phyloP scores from a whole-genome alignment of 2,329 filamentous ascomycete species.

The Sporothrix protearum region DNA sequence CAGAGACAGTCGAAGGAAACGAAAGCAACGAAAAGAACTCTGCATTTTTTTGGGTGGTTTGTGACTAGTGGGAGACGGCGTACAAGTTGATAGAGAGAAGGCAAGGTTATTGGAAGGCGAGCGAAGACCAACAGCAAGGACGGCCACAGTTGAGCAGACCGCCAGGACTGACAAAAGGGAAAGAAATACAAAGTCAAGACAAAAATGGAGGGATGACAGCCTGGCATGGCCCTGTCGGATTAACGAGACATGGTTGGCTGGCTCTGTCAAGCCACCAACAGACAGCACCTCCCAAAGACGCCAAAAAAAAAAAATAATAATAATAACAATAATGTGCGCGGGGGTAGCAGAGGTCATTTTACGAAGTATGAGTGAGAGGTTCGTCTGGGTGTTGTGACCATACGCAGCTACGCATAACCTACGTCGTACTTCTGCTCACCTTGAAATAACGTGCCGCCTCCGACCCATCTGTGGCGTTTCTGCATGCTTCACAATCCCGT shows the following conservation, averaged over 20 bases:
- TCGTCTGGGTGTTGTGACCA: not conserved
- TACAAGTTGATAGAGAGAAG: not conserved
- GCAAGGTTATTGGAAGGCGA: not conserved
- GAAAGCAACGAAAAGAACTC: no score
- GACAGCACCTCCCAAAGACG: not conserved
- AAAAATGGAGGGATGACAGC: not conserved
- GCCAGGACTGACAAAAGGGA: not conserved
- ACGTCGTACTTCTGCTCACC: not conserved
- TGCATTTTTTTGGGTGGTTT: not conserved
- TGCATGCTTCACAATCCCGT: not conserved
- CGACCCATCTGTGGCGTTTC: not conserved
- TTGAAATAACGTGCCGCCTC: not conserved
- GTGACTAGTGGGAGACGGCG: not conserved
- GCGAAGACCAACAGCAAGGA: not conserved
- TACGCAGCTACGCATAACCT: not conserved
- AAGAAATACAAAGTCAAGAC: not conserved
- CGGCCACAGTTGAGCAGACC: not conserved
- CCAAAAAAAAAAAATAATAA: not conserved
- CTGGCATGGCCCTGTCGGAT: slow-evolving; percentile 1
- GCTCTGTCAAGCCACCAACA: not conserved
- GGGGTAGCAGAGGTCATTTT: not conserved
- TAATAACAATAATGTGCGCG: not conserved
- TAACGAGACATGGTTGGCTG: not conserved
- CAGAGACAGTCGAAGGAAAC: not conserved
- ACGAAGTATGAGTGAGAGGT: not conserved